A percentile compares a stretch with the other conserved stretches of the same genome.
These are phyloP conservation scores for Solanum sejunctum DNA, from an alignment of 257 asterid species.

Conservation along the genomic window DNA sequence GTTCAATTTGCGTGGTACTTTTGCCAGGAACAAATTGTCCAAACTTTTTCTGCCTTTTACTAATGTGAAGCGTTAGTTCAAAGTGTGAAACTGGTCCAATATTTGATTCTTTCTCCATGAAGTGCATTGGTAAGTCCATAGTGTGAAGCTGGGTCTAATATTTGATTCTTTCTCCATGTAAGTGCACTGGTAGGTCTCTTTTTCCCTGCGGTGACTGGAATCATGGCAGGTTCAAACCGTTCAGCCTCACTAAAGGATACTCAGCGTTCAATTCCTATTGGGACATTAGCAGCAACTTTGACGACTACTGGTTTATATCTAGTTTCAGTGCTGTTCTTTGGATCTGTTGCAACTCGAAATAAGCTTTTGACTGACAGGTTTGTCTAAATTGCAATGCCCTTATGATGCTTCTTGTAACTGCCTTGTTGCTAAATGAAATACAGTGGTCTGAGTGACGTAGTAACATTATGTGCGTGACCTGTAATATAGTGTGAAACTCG, in stretches of 20 bases:
- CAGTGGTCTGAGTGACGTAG: neutral
- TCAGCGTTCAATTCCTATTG: conserved; percentile 93
- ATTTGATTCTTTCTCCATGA: conserved; percentile 20
- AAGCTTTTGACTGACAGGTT: conserved; percentile 98
- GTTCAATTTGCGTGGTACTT: neutral
- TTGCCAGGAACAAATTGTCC: neutral
- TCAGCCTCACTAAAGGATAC: conserved; percentile 98
- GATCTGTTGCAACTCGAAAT: conserved; percentile 91
- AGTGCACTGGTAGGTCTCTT: conserved; percentile 98
- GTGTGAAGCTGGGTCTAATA: conserved; percentile 21
- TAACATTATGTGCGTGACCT: neutral
- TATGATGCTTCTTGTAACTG: neutral
- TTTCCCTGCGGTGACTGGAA: conserved; percentile 99
- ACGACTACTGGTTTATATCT: conserved; percentile 65
- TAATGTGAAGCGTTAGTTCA: neutral
- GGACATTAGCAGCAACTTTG: conserved; percentile 90
- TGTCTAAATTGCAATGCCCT: neutral
- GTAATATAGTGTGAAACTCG: neutral
- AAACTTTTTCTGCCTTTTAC: neutral
- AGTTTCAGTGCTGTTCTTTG: conserved; percentile 73
- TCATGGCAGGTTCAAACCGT: conserved; percentile 99
- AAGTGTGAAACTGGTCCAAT: conserved; percentile 19
- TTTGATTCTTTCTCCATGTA: conserved; percentile 20
- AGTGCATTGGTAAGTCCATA: conserved; percentile 48
- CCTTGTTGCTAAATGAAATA: neutral